These are phyloP conservation scores for Colletotrichum sp. DNA, from an alignment of 2,329 filamentous ascomycete species.

Conservation along the genomic window DNA sequence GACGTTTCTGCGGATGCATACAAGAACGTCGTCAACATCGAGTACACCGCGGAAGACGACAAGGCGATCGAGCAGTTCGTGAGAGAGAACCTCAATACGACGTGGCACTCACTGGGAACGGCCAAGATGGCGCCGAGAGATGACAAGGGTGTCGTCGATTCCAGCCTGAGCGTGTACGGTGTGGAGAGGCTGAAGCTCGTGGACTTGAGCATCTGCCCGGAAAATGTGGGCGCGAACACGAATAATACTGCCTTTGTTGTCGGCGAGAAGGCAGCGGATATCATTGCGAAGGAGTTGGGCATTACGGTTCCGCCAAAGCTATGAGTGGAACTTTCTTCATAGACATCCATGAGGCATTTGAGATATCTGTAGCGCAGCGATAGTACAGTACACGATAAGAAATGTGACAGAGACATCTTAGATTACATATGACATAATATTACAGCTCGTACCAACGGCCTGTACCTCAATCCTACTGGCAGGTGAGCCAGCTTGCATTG, in stretches of 20 bases:
- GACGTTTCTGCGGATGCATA: slow-evolving; percentile 52
- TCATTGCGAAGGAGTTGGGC: slow-evolving; percentile 42
- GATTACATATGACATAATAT: neutral
- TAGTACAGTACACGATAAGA: neutral
- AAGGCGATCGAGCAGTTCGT: slow-evolving; percentile 50
- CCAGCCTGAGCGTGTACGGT: slow-evolving; percentile 46
- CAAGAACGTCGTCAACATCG: slow-evolving; percentile 42
- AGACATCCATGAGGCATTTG: neutral
- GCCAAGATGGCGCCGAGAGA: slow-evolving; percentile 49
- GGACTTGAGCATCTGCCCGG: slow-evolving; percentile 40
- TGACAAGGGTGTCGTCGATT: slow-evolving; percentile 46
- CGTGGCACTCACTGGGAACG: slow-evolving; percentile 53
- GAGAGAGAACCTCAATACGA: slow-evolving; percentile 43
- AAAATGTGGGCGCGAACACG: slow-evolving; percentile 53
- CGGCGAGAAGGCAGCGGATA: slow-evolving; percentile 52
- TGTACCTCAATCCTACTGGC: neutral
- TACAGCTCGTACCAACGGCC: accelerated
- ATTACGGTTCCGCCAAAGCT: neutral
- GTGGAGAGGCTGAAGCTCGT: slow-evolving; percentile 45
- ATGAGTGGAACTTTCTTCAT: neutral
- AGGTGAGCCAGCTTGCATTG: neutral
- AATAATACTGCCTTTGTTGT: slow-evolving; percentile 52
- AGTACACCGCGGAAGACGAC: slow-evolving; percentile 56
- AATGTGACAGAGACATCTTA: neutral
- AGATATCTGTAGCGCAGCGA: neutral